A percentile compares a stretch with the other conserved stretches of the same genome.
phyloP scores from a whole-genome alignment of 2,329 filamentous ascomycete genomes.

The Talaromyces islandicus region DNA sequence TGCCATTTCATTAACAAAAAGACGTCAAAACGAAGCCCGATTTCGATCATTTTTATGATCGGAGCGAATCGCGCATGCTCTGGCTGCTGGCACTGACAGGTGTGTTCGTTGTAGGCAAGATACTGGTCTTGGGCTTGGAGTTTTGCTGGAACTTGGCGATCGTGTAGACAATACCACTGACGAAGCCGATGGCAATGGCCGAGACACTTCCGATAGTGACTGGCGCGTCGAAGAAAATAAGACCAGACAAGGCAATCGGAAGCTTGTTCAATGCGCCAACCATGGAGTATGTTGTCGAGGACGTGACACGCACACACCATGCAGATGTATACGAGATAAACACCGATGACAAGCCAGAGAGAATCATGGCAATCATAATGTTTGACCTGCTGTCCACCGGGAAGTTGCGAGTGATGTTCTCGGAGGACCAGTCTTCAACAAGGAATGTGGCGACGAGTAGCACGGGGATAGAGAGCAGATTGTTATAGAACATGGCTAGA shows the following conservation, averaged over 20 bases:
- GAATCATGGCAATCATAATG: slow-evolving; percentile 81
- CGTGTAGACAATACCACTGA: slow-evolving; percentile 87
- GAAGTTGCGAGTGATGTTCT: slow-evolving; percentile 83
- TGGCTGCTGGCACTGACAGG: slow-evolving; percentile 80
- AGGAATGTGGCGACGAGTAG: slow-evolving; percentile 75
- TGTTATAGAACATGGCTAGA: slow-evolving; percentile 99
- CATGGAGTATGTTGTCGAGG: slow-evolving; percentile 98
- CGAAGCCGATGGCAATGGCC: slow-evolving; percentile 83
- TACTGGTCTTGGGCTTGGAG: slow-evolving; percentile 56
- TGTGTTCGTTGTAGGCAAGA: slow-evolving; percentile 62
- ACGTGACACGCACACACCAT: slow-evolving; percentile 97
- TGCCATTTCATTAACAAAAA: background rate
- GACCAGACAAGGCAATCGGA: slow-evolving; percentile 83
- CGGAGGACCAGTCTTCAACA: slow-evolving; percentile 84
- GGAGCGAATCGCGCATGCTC: slow-evolving; percentile 80
- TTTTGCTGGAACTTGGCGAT: slow-evolving; percentile 79
- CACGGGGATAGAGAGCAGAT: slow-evolving; percentile 90
- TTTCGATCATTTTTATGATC: slow-evolving; percentile 44
- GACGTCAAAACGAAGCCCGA: background rate
- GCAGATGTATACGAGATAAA: slow-evolving; percentile 99
- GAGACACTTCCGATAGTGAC: slow-evolving; percentile 88
- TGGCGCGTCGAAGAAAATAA: slow-evolving; percentile 92
- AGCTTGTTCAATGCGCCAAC: slow-evolving; percentile 97
- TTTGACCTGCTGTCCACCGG: slow-evolving; percentile 71
- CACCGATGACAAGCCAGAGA: slow-evolving; percentile 86